Evolutionary conservation across 73 alveolate species (phyloP), one percentile per base, ranked within the genome.

Genomic region (Tetrahymena thermophila): DNA sequence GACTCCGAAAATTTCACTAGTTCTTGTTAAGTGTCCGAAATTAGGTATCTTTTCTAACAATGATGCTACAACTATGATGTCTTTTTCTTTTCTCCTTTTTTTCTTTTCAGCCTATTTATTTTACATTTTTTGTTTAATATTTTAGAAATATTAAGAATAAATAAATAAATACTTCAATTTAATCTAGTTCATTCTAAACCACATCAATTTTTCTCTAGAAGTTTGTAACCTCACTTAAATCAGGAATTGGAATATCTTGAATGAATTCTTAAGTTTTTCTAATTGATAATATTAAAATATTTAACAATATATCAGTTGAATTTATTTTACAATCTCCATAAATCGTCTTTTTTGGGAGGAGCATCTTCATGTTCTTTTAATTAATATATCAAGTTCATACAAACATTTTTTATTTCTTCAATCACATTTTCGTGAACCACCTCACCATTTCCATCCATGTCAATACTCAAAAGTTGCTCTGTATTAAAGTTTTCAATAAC

Each of bases 1-100:
- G 34, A 97, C 98, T 94, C 98, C 98, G 96, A 98, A 98, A 93
- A 98, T 98, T 96, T 98, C 99, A 95, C 99, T 96, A 34, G 99
- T 98, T 93, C 99, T 94, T 16, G 98, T 97, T 43, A 98, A 96
- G 35, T 99, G 99, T 10, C 98, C 99, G 83, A 98, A 96, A 94
- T 98, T 98, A 1, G 99, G 99, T 17, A 98, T 97, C 94, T 98
- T 98, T 93, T 98, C 99, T 44, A 97, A 94, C 16, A 97, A 95
- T 7, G 98, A 35, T 31, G 99, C 99, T 10, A 96, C 97, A 93
- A 97, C 95, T 10, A 97, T 97, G 38, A 97, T 95, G 19, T 97
- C 97, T 89, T 94, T 94, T 34, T 85, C 97, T 83, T 50, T 37
- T 50, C 85, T 84, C 55, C 97, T 95, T 50, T 94, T 94, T 43